These are phyloP conservation scores for Nepenthes alata DNA, from an alignment of 179 eudicot species.

Conservation along the genomic window DNA sequence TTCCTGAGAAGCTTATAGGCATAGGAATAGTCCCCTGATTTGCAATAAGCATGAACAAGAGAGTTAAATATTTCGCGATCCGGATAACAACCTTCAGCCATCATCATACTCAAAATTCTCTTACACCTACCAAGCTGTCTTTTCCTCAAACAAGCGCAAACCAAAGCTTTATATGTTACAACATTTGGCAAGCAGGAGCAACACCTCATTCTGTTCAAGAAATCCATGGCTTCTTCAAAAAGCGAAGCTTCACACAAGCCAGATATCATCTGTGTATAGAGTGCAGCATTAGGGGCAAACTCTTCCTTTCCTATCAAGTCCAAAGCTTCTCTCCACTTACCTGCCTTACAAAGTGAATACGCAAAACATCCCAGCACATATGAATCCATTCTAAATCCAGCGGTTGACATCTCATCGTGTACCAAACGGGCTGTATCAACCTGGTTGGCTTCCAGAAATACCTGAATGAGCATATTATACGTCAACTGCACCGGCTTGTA, in stretches of 20 bases:
- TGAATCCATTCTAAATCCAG: conserved; percentile 38
- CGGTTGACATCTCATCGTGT: conserved; percentile 54
- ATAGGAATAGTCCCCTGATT: conserved; percentile 49
- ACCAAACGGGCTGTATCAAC: conserved; percentile 55
- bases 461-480: conserved; percentile 53
- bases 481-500: conserved; percentile 56
- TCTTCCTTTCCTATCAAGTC: conserved; percentile 64
- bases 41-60: conserved; percentile 67
- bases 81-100: conserved; percentile 89
- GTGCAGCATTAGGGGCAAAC: conserved; percentile 51
- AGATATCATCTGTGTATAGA: conserved; percentile 69
- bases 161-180: conserved; percentile 58
- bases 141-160: conserved; percentile 67
- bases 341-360: conserved; percentile 48
- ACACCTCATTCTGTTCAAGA: conserved; percentile 61
- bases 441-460: conserved; percentile 52
- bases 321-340: conserved; percentile 73
- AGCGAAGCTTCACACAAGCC: conserved; percentile 88
- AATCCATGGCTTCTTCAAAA: conserved; percentile 85
- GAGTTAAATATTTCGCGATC: conserved; percentile 58
- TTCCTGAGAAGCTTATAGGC: conserved; percentile 69
- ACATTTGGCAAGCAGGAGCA: conserved; percentile 68
- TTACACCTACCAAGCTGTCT: conserved; percentile 67
- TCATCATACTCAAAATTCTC: conserved; percentile 72
- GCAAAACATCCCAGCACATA: conserved; percentile 42